Percentiles rank a stretch among this genome's conserved stretches.
Conservation (phyloP, 106 monocot genomes). For the Vanilla planifolia region DNA sequence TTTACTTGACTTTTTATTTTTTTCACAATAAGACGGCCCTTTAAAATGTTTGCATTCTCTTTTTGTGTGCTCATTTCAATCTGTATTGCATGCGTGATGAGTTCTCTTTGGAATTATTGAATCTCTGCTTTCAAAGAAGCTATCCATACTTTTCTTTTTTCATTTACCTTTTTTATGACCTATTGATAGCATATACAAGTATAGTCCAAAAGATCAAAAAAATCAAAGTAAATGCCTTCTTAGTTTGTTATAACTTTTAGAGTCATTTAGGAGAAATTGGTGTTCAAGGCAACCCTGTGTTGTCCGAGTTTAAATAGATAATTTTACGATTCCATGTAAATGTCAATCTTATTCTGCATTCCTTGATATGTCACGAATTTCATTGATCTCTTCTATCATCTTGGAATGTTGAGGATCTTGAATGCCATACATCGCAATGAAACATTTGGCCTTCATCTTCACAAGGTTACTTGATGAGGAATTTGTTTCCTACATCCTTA, state of each 20-base stretch:
- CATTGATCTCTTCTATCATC: too few relatives aligned
- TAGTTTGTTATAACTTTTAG: neutral
- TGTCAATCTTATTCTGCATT: too few relatives aligned
- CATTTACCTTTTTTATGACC: neutral
- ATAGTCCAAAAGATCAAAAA: too few relatives aligned
- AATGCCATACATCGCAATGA: too few relatives aligned
- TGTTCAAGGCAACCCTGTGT: neutral
- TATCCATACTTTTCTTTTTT: neutral
- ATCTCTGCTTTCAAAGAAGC: neutral
- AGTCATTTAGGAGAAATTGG: neutral
- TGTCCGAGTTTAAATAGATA: too few relatives aligned
- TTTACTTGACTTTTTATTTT: neutral
- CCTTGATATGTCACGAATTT: too few relatives aligned
- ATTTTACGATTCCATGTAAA: too few relatives aligned
- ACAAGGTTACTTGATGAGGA: too few relatives aligned
- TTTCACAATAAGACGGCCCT: neutral
- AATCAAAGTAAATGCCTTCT: neutral
- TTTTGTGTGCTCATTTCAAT: neutral
- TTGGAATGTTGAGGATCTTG: too few relatives aligned
- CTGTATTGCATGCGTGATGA: neutral
- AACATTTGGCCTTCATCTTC: too few relatives aligned
- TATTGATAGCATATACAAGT: slow-evolving; percentile 1
- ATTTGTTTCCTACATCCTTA: too few relatives aligned
- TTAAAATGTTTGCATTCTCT: neutral
- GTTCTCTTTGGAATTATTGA: neutral